Base-by-base conservation (phyloP, 2,329 filamentous ascomycete genomes). In the Ceratocystis alfenasii region DNA sequence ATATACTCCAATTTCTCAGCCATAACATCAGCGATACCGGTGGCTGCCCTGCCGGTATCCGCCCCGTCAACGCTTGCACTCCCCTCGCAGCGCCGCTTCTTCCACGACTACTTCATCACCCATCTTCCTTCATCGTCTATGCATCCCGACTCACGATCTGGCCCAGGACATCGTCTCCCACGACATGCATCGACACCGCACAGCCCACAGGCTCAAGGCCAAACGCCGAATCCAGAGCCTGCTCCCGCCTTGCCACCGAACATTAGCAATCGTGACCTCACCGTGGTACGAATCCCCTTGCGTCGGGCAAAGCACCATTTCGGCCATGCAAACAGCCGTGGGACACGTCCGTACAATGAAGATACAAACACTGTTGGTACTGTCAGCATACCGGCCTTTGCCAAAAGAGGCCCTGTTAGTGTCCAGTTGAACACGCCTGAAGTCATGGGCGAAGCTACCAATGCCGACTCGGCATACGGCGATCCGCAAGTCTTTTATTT, bases 401-500 rank as follows among this genome's bases (percentile, higher is more conserved):
- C 94, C 4, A 92, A 88, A 75, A 82, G 89, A 46, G 83, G 85
- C 3, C 92, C 93, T 12, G 81, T 89, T 68, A 86, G 81, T 71
- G 76, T 80, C 64, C 53, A 59, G 36, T 44, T 44, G 5, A 64
- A 50, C 6, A 28, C 25, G 28, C 33, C 55, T 64, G 41, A 76
- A 75, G 62, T 80, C 50, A 74, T 76, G 28, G 82, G 79, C 68
- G 85, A 85, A 75, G 85, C 82, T 62, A 89, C 83, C 28, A 84
- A 80, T 8, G 89, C 90, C 5, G 88, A 89, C 67, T 88, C 87
- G 69, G 84, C 88, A 1, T 88, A 84, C 69, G 93, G 93, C 1
- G 93, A 97, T 73, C 93, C 93, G 1, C 93, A 97, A 74, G 87
- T 97, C 44, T 99, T 99, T 75, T 99, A 97, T 75, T 99, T 96